phyloP scores from a whole-genome alignment of 768 basidiomycete genomes.

The Coprinopsis strossmayeri region DNA sequence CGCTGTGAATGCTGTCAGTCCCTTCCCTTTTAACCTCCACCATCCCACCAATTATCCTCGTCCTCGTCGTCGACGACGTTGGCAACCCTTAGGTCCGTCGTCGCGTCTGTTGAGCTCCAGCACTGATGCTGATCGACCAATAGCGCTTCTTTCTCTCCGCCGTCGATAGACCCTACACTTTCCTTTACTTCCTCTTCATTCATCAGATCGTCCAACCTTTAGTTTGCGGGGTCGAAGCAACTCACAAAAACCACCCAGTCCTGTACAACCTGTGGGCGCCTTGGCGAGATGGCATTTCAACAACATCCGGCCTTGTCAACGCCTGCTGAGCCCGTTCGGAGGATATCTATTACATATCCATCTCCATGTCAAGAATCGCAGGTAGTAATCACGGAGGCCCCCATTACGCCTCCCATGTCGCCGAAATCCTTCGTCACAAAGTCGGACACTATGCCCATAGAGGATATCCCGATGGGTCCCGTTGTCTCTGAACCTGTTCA shows the following conservation, averaged over 20 bases:
- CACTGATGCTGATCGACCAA: background rate
- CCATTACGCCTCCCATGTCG: slow-evolving; percentile 15
- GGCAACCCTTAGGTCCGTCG: background rate
- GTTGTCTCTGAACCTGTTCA: background rate
- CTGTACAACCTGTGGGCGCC: too few species aligned
- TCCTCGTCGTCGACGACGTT: background rate
- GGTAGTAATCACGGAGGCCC: slow-evolving; percentile 24
- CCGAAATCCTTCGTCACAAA: slow-evolving; percentile 6
- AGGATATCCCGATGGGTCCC: background rate
- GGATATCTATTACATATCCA: slow-evolving; percentile 19
- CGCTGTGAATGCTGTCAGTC: slow-evolving; percentile 8
- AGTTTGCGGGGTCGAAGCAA: background rate
- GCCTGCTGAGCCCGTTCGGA: slow-evolving; percentile 19
- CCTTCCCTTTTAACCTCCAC: slow-evolving; percentile 9
- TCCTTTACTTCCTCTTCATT: slow-evolving; percentile 10
- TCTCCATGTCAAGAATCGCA: slow-evolving; percentile 28
- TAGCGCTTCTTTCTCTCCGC: background rate
- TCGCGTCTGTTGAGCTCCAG: background rate
- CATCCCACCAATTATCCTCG: background rate
- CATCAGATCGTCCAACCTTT: background rate
- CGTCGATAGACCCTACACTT: slow-evolving; percentile 1
- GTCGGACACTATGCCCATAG: slow-evolving; percentile 3
- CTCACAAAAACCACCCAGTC: too few species aligned
- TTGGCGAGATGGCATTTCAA: slow-evolving; percentile 21
- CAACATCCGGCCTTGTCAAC: slow-evolving; percentile 6